These are phyloP conservation scores for Jasminum sambac DNA, from an alignment of 257 asterid genomes.

Conservation along the genomic window DNA sequence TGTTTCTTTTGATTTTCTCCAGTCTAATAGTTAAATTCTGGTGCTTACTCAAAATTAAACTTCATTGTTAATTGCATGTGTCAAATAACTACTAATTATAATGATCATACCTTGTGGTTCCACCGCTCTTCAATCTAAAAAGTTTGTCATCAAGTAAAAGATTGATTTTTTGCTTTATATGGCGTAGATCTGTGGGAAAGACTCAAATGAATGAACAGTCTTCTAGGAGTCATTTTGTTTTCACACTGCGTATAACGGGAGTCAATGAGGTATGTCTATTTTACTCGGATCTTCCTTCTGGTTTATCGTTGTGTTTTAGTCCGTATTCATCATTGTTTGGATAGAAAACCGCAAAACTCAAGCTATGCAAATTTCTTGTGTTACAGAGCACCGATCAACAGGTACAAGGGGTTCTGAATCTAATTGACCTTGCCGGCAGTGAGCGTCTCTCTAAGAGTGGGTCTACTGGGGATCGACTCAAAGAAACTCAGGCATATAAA, in stretches of 20 bases:
- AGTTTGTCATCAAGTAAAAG: background rate
- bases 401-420: slow-evolving; percentile 85
- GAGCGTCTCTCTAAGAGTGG: slow-evolving; percentile 97
- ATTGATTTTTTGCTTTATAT: slow-evolving; percentile 10
- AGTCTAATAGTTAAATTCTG: no score
- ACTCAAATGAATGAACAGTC: slow-evolving; percentile 98
- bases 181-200: slow-evolving; percentile 77
- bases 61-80: no score
- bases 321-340: background rate
- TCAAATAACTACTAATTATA: no score
- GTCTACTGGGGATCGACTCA: slow-evolving; percentile 85
- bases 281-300: background rate
- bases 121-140: no score
- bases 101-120: no score
- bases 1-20: no score
- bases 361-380: slow-evolving; percentile 11
- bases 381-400: slow-evolving; percentile 85
- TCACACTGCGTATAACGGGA: slow-evolving; percentile 78
- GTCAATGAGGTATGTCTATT: slow-evolving; percentile 64
- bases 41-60: no score
- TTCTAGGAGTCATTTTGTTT: slow-evolving; percentile 91
- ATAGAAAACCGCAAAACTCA: background rate
- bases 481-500: slow-evolving; percentile 84
- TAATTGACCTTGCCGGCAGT: slow-evolving; percentile 97
- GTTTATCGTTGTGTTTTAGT: background rate